Percentiles rank a stretch among this genome's conserved stretches.
Conservation (phyloP, 23 red algal species). For the Chondrus crispus region DNA sequence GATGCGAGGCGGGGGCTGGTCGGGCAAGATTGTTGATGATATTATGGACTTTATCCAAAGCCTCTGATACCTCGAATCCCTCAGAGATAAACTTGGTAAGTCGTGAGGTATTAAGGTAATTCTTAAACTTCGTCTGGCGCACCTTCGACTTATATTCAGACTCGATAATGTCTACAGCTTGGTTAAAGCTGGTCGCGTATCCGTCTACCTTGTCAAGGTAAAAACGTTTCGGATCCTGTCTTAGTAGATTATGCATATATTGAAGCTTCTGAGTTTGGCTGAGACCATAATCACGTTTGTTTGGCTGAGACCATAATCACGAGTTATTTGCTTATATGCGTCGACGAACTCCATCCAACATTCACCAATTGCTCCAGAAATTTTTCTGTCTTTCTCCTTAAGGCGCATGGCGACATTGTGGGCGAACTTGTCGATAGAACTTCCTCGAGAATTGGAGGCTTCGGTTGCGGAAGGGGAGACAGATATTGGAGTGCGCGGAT, state of each 20-base stretch:
- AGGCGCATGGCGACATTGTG: neutral
- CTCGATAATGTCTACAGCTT: slow-evolving; percentile 1
- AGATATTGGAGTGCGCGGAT: no score
- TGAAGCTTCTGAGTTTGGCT: neutral
- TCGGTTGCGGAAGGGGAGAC: no score
- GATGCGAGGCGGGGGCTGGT: neutral
- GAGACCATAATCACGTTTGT: neutral
- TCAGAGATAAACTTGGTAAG: neutral
- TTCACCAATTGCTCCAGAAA: neutral
- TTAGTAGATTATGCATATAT: neutral
- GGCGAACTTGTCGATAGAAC: neutral
- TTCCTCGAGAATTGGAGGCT: no score
- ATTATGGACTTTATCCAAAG: neutral
- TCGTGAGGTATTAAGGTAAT: neutral
- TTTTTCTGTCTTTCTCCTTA: neutral
- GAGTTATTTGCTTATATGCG: neutral
- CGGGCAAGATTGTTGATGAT: neutral
- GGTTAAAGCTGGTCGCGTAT: neutral
- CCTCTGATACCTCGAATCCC: neutral
- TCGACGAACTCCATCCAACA: neutral
- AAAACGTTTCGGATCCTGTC: neutral
- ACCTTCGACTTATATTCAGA: neutral
- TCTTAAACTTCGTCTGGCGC: slow-evolving; percentile 12
- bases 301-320: neutral
- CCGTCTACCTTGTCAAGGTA: neutral